Base-by-base conservation (phyloP, 2,329 filamentous ascomycete genomes). In the Penicillium paneum region DNA sequence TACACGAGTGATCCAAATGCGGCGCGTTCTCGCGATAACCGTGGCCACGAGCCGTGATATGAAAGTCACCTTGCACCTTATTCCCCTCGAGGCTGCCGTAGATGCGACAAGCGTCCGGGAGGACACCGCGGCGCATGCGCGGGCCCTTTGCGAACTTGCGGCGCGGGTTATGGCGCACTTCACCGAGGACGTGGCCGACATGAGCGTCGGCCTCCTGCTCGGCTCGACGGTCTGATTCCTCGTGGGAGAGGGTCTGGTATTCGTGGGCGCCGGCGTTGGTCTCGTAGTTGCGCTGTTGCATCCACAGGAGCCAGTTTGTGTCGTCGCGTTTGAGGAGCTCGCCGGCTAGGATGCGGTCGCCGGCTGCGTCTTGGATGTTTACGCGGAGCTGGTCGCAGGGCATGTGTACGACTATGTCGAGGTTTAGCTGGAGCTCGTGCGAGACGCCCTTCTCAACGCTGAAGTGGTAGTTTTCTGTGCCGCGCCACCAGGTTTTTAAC, bases 41-140 rank as follows among this genome's bases (percentile, higher is more conserved):
- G 73, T 97, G 93, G 0, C 94, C 94, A 58, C 91, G 79, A 3
- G 94, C 94, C 1, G 94, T 99, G 67, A 99, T 94, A 71, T 99
- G 94, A 70, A 99, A 97, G 73, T 99, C 93, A 4, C 93, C 94
- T 75, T 97, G 93, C 41, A 99, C 94, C 77, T 95, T 96, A 75
- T 99, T 99, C 63, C 95, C 83, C 63, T 96, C 89, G 71, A 99
- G 74, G 66, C 85, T 95, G 32, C 94, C 94, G 72, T 85, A 99
- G 59, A 99, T 85, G 44, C 94, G 85, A 73, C 94, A 99, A 58
- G 89, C 88, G 71, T 96, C 89, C 15, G 81, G 74, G 21, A 77
- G 76, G 69, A 80, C 81, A 17, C 76, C 66, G 26, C 79, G 74
- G 49, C 76, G 75, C 52, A 94, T 67, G 56, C 78, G 81, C 1